Conservation (phyloP, 768 basidiomycete species). For the Lentinus brumalis region DNA sequence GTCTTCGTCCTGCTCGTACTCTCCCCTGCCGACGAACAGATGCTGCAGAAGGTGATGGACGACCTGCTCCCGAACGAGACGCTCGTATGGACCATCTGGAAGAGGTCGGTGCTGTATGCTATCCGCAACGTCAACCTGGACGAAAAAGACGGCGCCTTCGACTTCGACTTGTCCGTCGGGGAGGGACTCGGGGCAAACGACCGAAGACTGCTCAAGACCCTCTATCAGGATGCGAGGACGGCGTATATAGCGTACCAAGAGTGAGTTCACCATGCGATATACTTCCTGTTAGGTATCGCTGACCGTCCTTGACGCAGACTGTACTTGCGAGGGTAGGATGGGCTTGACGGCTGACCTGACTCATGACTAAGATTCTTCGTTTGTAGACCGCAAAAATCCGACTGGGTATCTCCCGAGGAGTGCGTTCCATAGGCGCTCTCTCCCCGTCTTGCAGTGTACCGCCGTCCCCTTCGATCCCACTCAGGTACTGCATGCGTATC, state of each 20-base stretch:
- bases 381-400: too few relatives aligned
- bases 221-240: background rate
- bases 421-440: too few relatives aligned
- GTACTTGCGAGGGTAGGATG: background rate
- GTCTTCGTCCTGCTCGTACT: slow-evolving; percentile 3
- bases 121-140: background rate
- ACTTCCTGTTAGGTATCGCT: background rate
- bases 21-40: background rate
- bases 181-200: background rate
- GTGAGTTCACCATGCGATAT: background rate
- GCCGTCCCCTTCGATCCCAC: too few relatives aligned
- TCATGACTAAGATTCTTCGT: too few relatives aligned
- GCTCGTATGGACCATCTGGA: background rate
- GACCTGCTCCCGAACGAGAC: slow-evolving; percentile 1
- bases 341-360: too few relatives aligned
- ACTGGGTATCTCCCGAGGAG: too few relatives aligned
- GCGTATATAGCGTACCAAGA: background rate
- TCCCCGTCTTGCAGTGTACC: too few relatives aligned
- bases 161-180: background rate
- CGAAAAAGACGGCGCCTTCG: background rate
- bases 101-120: background rate
- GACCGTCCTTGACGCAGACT: background rate
- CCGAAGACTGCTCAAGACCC: background rate
- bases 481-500: too few relatives aligned
- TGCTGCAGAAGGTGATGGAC: background rate